phyloP scores from a whole-genome alignment of 148 eudicot species.

The Bassia scoparia region DNA sequence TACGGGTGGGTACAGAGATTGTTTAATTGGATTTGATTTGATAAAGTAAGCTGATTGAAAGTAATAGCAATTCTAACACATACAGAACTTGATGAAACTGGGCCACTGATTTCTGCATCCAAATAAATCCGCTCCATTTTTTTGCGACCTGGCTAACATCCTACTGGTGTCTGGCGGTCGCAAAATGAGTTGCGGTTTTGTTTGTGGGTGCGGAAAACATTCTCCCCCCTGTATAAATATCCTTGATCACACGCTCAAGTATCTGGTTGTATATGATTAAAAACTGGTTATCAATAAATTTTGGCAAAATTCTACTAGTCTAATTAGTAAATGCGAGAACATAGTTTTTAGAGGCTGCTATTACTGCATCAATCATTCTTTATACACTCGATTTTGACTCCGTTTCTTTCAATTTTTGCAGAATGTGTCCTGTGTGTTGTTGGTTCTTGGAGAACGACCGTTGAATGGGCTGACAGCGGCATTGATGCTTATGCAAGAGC shows the following conservation, averaged over 20 bases:
- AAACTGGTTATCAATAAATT: background rate
- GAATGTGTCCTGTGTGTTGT: conserved; percentile 69
- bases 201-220: too few relatives aligned
- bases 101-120: too few relatives aligned
- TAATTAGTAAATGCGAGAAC: too few relatives aligned
- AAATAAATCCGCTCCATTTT: too few relatives aligned
- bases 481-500: conserved; percentile 83
- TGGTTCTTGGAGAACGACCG: conserved; percentile 83
- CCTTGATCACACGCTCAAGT: background rate
- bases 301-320: background rate
- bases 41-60: background rate
- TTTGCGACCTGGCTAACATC: too few relatives aligned
- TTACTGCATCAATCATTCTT: too few relatives aligned
- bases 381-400: too few relatives aligned
- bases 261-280: background rate
- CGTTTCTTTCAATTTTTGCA: conserved; percentile 23
- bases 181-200: too few relatives aligned
- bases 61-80: background rate
- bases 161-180: too few relatives aligned
- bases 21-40: background rate
- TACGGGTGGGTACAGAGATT: conserved; percentile 50
- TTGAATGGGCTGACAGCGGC: conserved; percentile 93
- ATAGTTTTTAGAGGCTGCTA: too few relatives aligned
- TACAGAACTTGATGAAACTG: background rate
- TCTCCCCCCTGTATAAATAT: too few relatives aligned